Evolutionary conservation across 2,329 filamentous ascomycete genomes (phyloP).

Genomic region (Apiospora phragmitis): DNA sequence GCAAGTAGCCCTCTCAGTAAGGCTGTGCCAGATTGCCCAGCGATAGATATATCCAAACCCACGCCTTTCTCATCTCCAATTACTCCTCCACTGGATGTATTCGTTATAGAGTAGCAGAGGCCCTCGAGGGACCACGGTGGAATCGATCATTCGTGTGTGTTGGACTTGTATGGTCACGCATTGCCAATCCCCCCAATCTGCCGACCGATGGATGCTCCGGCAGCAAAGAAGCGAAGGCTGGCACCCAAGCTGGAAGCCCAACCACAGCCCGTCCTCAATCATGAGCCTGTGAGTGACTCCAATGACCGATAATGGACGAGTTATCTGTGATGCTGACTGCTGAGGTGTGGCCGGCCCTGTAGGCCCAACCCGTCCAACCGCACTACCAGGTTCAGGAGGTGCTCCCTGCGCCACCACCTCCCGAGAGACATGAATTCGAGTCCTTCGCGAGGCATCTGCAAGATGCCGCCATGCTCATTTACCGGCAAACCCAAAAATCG

Average conservation of each 20-base stretch:
- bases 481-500: slow-evolving; percentile 60
- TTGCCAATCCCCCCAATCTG: neutral
- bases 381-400: slow-evolving; percentile 23
- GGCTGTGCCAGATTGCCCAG: slow-evolving; percentile 7
- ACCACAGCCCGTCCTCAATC: slow-evolving; percentile 27
- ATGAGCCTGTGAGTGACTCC: slow-evolving; percentile 29
- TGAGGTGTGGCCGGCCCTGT: slow-evolving; percentile 8
- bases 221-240: slow-evolving; percentile 41
- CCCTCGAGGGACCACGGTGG: slow-evolving; percentile 12
- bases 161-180: neutral
- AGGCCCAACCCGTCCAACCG: slow-evolving; percentile 6
- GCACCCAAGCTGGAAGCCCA: slow-evolving; percentile 37
- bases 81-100: neutral
- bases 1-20: slow-evolving; percentile 12
- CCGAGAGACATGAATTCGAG: slow-evolving; percentile 63
- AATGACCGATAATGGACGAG: slow-evolving; percentile 12
- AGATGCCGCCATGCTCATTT: slow-evolving; percentile 68
- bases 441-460: slow-evolving; percentile 67
- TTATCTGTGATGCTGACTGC: slow-evolving; percentile 16
- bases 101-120: neutral
- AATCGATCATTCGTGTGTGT: neutral
- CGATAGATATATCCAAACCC: neutral
- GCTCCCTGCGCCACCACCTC: slow-evolving; percentile 26
- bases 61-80: neutral
- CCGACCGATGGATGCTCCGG: slow-evolving; percentile 31